A percentile compares a stretch with the other conserved stretches of the same genome.
Evolutionary conservation across 306 rosid genomes (phyloP).

Genomic region (Acacia melanoxylon): DNA sequence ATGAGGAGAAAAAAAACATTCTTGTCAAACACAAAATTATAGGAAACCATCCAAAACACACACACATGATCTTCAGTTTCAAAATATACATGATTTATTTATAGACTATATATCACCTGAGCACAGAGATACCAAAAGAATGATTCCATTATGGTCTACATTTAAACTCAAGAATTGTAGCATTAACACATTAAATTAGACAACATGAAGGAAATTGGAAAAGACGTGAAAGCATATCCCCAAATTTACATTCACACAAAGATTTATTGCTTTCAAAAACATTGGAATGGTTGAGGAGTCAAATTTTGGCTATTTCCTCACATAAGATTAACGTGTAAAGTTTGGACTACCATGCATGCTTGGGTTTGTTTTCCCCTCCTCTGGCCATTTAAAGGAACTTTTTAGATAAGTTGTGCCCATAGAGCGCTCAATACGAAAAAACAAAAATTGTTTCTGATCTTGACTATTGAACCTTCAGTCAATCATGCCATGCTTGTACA

Average conservation of each 20-base stretch:
- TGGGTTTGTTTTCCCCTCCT: background rate
- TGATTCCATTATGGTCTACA: conserved; percentile 1
- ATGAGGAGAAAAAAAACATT: conserved; percentile 29
- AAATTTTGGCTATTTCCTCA: background rate
- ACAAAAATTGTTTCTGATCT: background rate
- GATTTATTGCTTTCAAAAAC: background rate
- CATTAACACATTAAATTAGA: background rate
- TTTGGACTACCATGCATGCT: background rate
- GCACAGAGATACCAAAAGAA: conserved; percentile 15
- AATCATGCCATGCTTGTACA: background rate
- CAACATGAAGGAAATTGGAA: conserved; percentile 10
- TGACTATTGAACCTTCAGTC: background rate
- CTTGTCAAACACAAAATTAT: conserved; percentile 6
- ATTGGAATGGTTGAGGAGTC: background rate
- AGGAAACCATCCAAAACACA: conserved; percentile 17
- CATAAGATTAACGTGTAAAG: background rate
- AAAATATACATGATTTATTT: background rate
- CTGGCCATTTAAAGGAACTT: background rate
- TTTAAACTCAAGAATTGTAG: background rate
- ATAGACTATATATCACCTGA: conserved; percentile 1
- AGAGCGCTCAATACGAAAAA: background rate
- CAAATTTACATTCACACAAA: background rate
- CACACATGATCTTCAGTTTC: conserved; percentile 9
- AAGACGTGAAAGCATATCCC: background rate
- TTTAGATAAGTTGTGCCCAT: background rate